Evolutionary conservation across 352 stramenopile genomes (phyloP), one percentile per base, ranked within the genome.

Genomic region (Globisporangium iwayamae): DNA sequence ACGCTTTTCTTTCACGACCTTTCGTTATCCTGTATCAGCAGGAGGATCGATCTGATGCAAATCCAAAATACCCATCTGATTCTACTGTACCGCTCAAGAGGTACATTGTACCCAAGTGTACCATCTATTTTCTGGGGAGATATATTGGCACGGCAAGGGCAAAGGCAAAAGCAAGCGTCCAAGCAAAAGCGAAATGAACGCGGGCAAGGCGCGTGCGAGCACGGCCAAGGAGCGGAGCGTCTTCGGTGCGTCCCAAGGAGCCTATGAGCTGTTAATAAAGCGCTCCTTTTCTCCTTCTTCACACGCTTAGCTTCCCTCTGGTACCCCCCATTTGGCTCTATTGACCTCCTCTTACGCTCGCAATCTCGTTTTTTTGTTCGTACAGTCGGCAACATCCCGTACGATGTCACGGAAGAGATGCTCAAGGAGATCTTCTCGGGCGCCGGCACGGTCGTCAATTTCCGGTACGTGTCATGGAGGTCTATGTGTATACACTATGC

Each of bases 351-450:
- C 16, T 60, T 70, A 25, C 52, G 18, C 52, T 58, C 32, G 32
- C 32, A 45, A 57, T 41, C 51, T 43, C 20, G 4, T 32, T 36
- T 51, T 51, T 45, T 61, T 36, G 32, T 8, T 22, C n/a, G 47
- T 34, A 11, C 67, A 95, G 86, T 95, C 47, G 86, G 86, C 63
- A 95, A 95, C 68, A 95, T 95, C 56, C 86, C 86, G 52, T 95
- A 95, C 69, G 86, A 95, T 80, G 86, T 95, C 48, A 90, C 86
- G 13, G 86, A 95, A 51, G 86, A 95, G 10, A 84, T 84, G 83
- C 84, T 95, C 43, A 88, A 87, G 65, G 84, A 95, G 68, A 89
- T 95, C 57, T 95, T 95, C 74, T 93, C 86, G 10, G 84, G 89
- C 56, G 86, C 83, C 14, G 86, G 86, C 28, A 85, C 81, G 7